Evolutionary conservation across 2,329 filamentous ascomycete species (phyloP).

Genomic region (Sarocladium strictum): DNA sequence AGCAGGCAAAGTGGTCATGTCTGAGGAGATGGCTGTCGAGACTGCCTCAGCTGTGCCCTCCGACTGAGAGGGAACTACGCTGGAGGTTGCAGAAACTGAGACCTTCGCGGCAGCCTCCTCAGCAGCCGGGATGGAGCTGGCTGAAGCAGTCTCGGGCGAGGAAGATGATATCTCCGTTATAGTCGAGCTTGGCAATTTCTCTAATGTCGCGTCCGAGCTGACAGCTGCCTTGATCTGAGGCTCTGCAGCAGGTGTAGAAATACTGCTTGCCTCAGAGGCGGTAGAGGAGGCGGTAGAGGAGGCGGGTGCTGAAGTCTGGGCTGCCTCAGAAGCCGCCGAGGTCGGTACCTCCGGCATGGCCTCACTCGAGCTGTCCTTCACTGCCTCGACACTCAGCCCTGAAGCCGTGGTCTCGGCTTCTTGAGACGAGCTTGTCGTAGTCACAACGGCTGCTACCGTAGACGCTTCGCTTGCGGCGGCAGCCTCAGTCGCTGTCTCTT

Average conservation of each 20-base stretch:
- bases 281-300: too few relatives aligned
- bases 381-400: too few relatives aligned
- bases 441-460: neutral
- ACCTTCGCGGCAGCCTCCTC: neutral
- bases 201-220: neutral
- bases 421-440: neutral
- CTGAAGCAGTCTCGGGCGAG: neutral
- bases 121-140: neutral
- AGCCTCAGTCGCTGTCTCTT: neutral
- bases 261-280: too few relatives aligned
- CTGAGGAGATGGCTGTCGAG: neutral
- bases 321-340: too few relatives aligned
- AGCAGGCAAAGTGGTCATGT: neutral
- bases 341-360: too few relatives aligned
- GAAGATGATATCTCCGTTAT: neutral
- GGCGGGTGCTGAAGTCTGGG: too few relatives aligned
- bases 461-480: neutral
- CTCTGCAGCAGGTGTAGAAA: neutral
- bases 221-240: neutral
- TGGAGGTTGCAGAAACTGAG: neutral
- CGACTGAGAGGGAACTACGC: neutral
- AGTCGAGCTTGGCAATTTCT: neutral
- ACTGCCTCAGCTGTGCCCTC: neutral
- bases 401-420: too few relatives aligned
- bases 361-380: too few relatives aligned